Evolutionary conservation across 441 rosid species (phyloP), one percentile per base, ranked within the genome.

Genomic region (Cnidoscolus chayamansa): DNA sequence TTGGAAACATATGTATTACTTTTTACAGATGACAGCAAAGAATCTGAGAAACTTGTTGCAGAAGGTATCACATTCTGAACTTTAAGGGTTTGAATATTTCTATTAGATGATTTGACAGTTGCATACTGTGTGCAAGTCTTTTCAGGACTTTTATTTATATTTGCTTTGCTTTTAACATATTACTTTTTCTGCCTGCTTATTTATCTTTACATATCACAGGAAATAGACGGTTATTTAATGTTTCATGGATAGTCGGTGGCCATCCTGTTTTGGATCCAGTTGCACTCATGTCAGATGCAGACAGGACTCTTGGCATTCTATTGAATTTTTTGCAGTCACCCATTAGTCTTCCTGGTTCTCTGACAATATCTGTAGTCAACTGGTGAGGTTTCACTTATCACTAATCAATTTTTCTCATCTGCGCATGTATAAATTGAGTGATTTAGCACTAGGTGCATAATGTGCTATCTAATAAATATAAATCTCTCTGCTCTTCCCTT

Each of bases 1-100:
- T 83, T 96, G 96, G 97, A 96, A 85, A 92, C 82, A 9, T 86
- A 81, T 78, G 74, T 93, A 65, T 82, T 93, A 75, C 91, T 87
- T 67, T 96, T 96, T 83, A 89, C 97, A 66, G 75, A 93, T 20
- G 94, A 94, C 72, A 72, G 83, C 78, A 81, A 75, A 81, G 93
- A 90, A 72, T 78, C 85, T 73, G 97, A 84, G 73, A 86, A 80
- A 56, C 50, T 69, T 74, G 77, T 76, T 65, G 47, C 70, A 10
- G 90, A 88, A 96, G 99, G 99, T 96, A 88, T 72, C 76, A 68
- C 43, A 40, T 76, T 72, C 68, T 51, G 31, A 70, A 43, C 77
- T 71, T 37, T 35, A 17, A 31, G 49, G 12, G 71, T 32, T 75
- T n/a, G 13, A 67, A 47, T 1, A 9, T 45, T 65, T 48, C 10